Conservation (phyloP, 2,329 filamentous ascomycete species). For the Emmonsiellopsis sp. region DNA sequence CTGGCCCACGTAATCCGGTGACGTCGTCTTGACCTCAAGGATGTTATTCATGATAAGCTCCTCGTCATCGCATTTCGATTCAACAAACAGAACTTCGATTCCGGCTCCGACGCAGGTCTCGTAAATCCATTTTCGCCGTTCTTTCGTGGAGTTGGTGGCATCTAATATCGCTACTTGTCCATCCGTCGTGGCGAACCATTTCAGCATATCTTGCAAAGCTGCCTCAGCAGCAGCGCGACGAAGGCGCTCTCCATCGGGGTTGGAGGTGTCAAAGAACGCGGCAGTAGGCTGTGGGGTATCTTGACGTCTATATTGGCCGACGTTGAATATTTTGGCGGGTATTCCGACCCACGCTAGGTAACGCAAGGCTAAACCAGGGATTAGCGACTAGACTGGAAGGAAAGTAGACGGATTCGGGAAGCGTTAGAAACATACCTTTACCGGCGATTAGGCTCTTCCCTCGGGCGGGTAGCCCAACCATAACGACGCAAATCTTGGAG, state of each 20-base stretch:
- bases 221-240: slow-evolving; percentile 83
- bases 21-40: slow-evolving; percentile 91
- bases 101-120: slow-evolving; percentile 65
- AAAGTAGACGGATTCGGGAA: slow-evolving; percentile 3
- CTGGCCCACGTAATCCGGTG: slow-evolving; percentile 86
- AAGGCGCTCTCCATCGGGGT: slow-evolving; percentile 81
- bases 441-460: slow-evolving; percentile 97
- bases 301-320: slow-evolving; percentile 86
- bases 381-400: slow-evolving; percentile 1
- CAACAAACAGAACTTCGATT: slow-evolving; percentile 88
- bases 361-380: slow-evolving; percentile 56
- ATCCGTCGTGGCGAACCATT: slow-evolving; percentile 69
- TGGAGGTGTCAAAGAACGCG: slow-evolving; percentile 89
- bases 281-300: slow-evolving; percentile 84
- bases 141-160: slow-evolving; percentile 92
- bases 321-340: slow-evolving; percentile 89
- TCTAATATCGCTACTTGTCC: slow-evolving; percentile 91
- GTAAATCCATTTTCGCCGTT: slow-evolving; percentile 81
- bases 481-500: slow-evolving; percentile 93
- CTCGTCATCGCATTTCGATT: slow-evolving; percentile 94
- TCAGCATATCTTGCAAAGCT: slow-evolving; percentile 85
- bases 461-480: slow-evolving; percentile 91
- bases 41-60: slow-evolving; percentile 98
- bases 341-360: slow-evolving; percentile 97
- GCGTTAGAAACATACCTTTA: slow-evolving; percentile 56